Base-by-base conservation (phyloP, 192 early-diverging fungal species). In the Rhizophagus clarus region DNA sequence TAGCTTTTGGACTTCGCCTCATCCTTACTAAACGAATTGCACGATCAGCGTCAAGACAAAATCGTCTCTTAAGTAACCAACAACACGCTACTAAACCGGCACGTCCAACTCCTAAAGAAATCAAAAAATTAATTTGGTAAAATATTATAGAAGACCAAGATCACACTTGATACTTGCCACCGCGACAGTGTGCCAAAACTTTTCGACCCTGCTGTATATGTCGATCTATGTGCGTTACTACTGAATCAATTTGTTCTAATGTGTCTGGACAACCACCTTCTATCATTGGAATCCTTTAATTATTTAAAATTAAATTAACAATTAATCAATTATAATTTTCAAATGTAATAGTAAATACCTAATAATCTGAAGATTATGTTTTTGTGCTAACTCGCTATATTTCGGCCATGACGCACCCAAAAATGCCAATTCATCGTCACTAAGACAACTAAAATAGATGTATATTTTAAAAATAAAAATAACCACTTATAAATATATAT, bases 41-140 rank as follows among this genome's bases (percentile, higher is more conserved):
- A 7, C 85, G 84, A 40, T 86, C 82, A 29, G 89, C 86, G 20
- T 81, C 77, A 24, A 51, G 71, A 72, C 89, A 90, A 42, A 88
- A 90, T 15, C 82, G 79, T 34, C 86, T 86, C 29, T 90, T 79
- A 14, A 95, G 71, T 49, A 95, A 77, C 85, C 89, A 92, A 67
- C 94, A 95, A 78, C 92, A 93, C 0, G 93, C 94, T 61, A 95
- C 86, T n/a, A 95, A 75, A 3, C 91, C 94, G 14, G 94, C 94
- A 49, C 94, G 83, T 26, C 94, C 94, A 31, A 95, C 88, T 34
- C 93, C 93, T 89, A 76, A 61, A 73, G 22, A 63, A 24, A 60
- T n/a, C 4, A 76, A 34, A 77, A 70, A 73, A 47, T 62, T 80
- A 49, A 61, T 31, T 17, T 29, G 12, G 28, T n/a, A 70, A 32